These are phyloP conservation scores for Apiotrichum gamsii DNA, from an alignment of 1,284 basidiomycete species.

Conservation along the genomic window DNA sequence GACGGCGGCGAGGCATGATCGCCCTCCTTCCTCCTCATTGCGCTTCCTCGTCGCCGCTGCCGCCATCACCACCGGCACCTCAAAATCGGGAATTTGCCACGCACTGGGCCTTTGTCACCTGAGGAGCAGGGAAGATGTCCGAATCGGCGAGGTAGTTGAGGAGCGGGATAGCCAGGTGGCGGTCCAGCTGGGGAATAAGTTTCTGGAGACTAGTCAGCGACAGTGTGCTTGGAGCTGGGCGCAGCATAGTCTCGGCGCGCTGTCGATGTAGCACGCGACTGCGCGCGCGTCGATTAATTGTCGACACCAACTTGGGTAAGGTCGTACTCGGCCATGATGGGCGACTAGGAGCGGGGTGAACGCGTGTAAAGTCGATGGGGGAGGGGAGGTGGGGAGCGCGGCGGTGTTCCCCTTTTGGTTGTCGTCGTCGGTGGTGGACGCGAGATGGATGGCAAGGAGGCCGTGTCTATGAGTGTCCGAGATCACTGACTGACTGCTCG, in stretches of 20 bases:
- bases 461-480: no score
- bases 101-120: constrained; percentile 45
- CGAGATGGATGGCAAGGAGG: no score
- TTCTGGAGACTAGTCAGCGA: no score
- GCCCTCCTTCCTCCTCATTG: no score
- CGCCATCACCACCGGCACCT: not conserved
- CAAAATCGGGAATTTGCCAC: constrained; percentile 10
- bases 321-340: constrained; percentile 73
- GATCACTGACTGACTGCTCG: no score
- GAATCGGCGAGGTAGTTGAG: constrained; percentile 71
- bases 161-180: constrained; percentile 87
- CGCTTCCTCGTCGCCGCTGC: no score
- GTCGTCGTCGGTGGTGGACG: constrained; percentile 11
- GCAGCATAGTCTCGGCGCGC: not conserved
- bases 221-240: not conserved
- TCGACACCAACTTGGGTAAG: constrained; percentile 54
- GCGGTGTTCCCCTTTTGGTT: constrained; percentile 3
- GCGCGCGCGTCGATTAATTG: no score
- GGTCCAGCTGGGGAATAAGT: constrained; percentile 86
- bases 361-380: not conserved
- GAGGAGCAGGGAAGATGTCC: constrained; percentile 37
- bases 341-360: no score
- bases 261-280: no score
- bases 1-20: no score
- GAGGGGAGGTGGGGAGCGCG: not conserved